phyloP scores from a whole-genome alignment of 768 basidiomycete genomes.

The Lactifluus hygrophoroides region DNA sequence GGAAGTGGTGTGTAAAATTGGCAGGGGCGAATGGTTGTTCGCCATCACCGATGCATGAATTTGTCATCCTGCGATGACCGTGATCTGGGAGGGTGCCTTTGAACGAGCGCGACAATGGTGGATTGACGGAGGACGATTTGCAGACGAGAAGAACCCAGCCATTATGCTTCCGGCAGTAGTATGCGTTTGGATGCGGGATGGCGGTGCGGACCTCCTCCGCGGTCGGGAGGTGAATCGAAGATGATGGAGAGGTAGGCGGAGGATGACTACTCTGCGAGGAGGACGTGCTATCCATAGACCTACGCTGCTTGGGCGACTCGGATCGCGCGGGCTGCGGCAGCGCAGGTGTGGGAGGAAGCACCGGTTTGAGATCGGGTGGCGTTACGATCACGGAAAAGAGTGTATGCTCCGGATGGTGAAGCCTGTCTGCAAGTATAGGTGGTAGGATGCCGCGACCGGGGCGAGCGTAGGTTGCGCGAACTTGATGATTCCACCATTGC shows the following conservation, averaged over 20 bases:
- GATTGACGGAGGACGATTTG: slow-evolving; percentile 53
- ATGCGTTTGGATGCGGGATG: slow-evolving; percentile 74
- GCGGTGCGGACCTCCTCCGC: slow-evolving; percentile 57
- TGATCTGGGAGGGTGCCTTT: slow-evolving; percentile 46
- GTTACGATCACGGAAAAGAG: slow-evolving; percentile 51
- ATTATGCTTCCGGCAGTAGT: slow-evolving; percentile 76
- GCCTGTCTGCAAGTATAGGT: slow-evolving; percentile 52
- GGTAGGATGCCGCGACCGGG: slow-evolving; percentile 69
- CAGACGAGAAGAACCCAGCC: slow-evolving; percentile 73
- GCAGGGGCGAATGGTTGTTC: slow-evolving; percentile 37
- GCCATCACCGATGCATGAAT: slow-evolving; percentile 45
- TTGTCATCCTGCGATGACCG: slow-evolving; percentile 36
- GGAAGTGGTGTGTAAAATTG: slow-evolving; percentile 77
- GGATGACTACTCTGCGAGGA: slow-evolving; percentile 17
- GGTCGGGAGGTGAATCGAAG: slow-evolving; percentile 35
- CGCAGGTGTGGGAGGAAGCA: slow-evolving; percentile 21
- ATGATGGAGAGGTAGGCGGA: slow-evolving; percentile 19
- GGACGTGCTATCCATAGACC: neutral
- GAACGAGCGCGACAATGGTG: slow-evolving; percentile 53
- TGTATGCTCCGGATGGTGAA: slow-evolving; percentile 68
- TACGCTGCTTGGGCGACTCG: slow-evolving; percentile 5
- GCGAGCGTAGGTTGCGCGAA: slow-evolving; percentile 38
- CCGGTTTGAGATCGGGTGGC: slow-evolving; percentile 28
- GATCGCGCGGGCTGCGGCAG: slow-evolving; percentile 19
- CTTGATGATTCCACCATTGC: slow-evolving; percentile 57